Evolutionary conservation across 257 asterid species (phyloP).

Genomic region (Forsythia viridissima): DNA sequence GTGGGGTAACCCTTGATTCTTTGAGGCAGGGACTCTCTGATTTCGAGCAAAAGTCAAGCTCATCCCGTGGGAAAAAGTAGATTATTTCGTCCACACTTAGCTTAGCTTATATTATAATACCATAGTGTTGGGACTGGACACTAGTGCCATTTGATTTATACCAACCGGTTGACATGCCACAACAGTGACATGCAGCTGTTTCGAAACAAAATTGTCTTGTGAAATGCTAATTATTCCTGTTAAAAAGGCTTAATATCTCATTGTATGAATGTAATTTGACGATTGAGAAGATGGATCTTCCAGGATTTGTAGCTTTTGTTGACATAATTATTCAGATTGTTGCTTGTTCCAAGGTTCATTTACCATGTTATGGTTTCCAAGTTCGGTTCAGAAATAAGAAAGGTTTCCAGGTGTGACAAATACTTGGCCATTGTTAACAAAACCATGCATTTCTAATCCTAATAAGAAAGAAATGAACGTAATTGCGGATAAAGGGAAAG

Average conservation of each 20-base stretch:
- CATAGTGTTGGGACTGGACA: background rate
- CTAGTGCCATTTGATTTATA: background rate
- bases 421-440: too few relatives aligned
- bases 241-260: background rate
- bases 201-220: background rate
- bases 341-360: background rate
- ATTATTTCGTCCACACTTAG: background rate
- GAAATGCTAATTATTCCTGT: background rate
- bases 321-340: background rate
- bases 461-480: background rate
- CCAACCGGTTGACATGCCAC: background rate
- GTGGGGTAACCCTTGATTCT: slow-evolving; percentile 38
- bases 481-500: background rate
- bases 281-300: background rate
- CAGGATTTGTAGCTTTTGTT: too few relatives aligned
- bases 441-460: background rate
- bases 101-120: background rate
- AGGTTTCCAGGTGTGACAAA: background rate
- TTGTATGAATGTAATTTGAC: background rate
- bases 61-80: background rate
- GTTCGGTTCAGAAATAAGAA: background rate
- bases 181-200: background rate
- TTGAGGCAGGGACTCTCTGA: slow-evolving; percentile 33
- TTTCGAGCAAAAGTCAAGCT: slow-evolving; percentile 30
- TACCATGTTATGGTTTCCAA: background rate